These are phyloP conservation scores for Solanum sejunctum DNA, from an alignment of 257 asterid species.

Conservation along the genomic window DNA sequence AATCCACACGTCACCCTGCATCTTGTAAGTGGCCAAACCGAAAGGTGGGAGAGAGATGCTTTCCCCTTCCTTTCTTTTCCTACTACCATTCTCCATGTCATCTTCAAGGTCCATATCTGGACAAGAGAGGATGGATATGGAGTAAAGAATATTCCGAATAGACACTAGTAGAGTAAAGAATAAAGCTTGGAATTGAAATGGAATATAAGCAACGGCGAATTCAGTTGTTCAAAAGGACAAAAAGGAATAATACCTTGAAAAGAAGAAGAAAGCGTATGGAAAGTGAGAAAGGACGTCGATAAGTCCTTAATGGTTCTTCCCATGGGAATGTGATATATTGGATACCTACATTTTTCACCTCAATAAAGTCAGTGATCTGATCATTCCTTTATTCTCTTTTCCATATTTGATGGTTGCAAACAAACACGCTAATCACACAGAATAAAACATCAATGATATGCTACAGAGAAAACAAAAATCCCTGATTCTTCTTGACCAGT, in stretches of 20 bases:
- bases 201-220: not conserved
- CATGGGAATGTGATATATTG: constrained; percentile 45
- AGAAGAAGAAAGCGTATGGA: constrained; percentile 45
- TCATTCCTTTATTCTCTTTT: constrained; percentile 3
- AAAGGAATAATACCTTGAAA: constrained; percentile 26
- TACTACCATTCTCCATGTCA: constrained; percentile 6
- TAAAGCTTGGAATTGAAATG: not conserved
- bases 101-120: constrained; percentile 32
- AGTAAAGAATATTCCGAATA: not conserved
- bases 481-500: not conserved
- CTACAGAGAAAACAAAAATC: not conserved
- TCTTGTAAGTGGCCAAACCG: constrained; percentile 44
- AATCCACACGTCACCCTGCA: constrained; percentile 42
- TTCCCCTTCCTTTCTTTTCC: constrained; percentile 26
- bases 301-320: constrained; percentile 38
- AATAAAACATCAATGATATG: not conserved
- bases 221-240: not conserved
- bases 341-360: constrained; percentile 30
- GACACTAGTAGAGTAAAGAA: not conserved
- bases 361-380: constrained; percentile 5
- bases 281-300: constrained; percentile 39
- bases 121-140: not conserved
- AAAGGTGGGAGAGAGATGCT: constrained; percentile 31
- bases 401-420: not conserved
- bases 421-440: not conserved